Evolutionary conservation across 495 filamentous ascomycete species (phyloP).

Genomic region (Penicillium ucsense): DNA sequence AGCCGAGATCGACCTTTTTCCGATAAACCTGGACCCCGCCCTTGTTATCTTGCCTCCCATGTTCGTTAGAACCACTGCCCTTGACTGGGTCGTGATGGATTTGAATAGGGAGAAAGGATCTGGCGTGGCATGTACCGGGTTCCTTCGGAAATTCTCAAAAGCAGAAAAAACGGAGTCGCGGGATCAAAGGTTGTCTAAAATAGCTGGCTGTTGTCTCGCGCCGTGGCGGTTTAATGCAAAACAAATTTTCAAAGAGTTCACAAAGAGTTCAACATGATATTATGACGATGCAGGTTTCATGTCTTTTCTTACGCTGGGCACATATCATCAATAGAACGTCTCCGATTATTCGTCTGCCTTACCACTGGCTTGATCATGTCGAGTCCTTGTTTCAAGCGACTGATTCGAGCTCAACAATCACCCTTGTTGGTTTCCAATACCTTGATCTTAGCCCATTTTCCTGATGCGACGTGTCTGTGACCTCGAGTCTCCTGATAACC

Average conservation of each 20-base stretch:
- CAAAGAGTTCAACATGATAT: slow-evolving; percentile 30
- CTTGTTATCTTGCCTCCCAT: slow-evolving; percentile 16
- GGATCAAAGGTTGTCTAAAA: slow-evolving; percentile 38
- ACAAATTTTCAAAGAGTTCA: slow-evolving; percentile 21
- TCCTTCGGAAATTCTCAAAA: slow-evolving; percentile 24
- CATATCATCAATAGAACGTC: not conserved
- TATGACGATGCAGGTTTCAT: slow-evolving; percentile 18
- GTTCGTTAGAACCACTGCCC: slow-evolving; percentile 19
- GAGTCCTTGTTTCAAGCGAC: too few relatives aligned
- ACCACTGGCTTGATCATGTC: too few relatives aligned
- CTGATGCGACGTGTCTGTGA: too few relatives aligned
- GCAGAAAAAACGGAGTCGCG: slow-evolving; percentile 34
- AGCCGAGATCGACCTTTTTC: slow-evolving; percentile 34
- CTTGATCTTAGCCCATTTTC: too few relatives aligned
- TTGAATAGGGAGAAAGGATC: slow-evolving; percentile 15
- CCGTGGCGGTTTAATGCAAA: slow-evolving; percentile 44
- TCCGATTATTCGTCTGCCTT: not conserved
- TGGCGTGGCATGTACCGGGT: slow-evolving; percentile 15
- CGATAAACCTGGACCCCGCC: slow-evolving; percentile 7
- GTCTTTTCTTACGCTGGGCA: slow-evolving; percentile 5
- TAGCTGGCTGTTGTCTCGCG: slow-evolving; percentile 39
- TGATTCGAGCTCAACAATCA: too few relatives aligned
- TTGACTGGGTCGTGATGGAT: slow-evolving; percentile 27
- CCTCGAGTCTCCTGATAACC: too few relatives aligned
- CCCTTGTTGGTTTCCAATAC: too few relatives aligned